Base-by-base conservation (phyloP, 1,139 yeast genomes). In the Saccharomycopsis hybrid region DNA sequence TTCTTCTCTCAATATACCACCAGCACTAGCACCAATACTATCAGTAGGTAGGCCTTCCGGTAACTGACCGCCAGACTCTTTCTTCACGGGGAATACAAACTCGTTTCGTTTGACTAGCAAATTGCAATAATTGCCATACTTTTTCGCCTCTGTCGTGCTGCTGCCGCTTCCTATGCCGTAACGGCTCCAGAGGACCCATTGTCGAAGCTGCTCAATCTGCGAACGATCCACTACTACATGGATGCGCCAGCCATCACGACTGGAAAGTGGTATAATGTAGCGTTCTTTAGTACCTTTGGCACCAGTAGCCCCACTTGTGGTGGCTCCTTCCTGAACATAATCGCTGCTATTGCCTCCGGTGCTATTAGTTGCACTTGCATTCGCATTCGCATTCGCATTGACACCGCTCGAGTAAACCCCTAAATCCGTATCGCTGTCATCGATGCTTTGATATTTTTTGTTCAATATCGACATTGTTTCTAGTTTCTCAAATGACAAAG, bases 221-320 rank as follows among this genome's bases (percentile, higher is more conserved):
- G 30, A 13, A 18, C 44, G 47, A 18, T 45, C 44, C 11, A 51
- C 7, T 4, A 48, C 41, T 13, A 51, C 28, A 25, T 51, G 51
- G 32, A 51, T 51, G 38, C 33, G 44, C 54, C 54, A 51, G 3
- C 54, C 54, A 18, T 18, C 18, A 31, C 41, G 24, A 5, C 25
- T 30, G 9, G 43, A 31, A 9, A 42, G 31, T 3, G 42, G 27
- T 11, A 49, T 38, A 25, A 46, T 35, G 32, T 40, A 48, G 37
- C 40, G 27, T n/a, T 48, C 44, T 38, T 48, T 48, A 36, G 27
- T 39, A 29, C 13, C n/a, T 30, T 35, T 13, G 13, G 38, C 33
- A n/a, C 24, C 5, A 8, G 39, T 9, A 7, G 24, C 24, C 7
- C 31, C 41, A 18, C 18, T 18, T 18, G 18, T 18, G 18, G 18